Percentiles rank a stretch among this genome's conserved stretches.
These are phyloP conservation scores for Debaryomyces tyrocola DNA, from an alignment of 805 yeast species.

Conservation along the genomic window DNA sequence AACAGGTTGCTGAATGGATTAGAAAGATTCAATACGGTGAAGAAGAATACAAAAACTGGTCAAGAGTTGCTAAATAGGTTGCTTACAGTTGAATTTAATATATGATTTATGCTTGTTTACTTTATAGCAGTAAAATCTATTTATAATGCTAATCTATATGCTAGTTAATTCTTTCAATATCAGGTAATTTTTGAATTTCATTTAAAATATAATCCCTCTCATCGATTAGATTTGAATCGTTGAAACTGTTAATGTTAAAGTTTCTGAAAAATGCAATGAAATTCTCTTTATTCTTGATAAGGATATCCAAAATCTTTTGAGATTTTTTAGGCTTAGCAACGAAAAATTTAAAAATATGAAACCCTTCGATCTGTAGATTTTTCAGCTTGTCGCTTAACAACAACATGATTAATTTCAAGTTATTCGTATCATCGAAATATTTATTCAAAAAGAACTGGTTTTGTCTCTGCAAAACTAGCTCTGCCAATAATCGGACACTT, in stretches of 20 bases:
- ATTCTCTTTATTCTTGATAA: slow-evolving; percentile 80
- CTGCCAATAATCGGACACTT: slow-evolving; percentile 72
- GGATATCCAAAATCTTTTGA: slow-evolving; percentile 74
- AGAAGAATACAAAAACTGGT: slow-evolving; percentile 60
- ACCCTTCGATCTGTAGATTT: slow-evolving; percentile 86
- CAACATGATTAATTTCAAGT: slow-evolving; percentile 83
- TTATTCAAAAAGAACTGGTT: slow-evolving; percentile 71
- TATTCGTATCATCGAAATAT: slow-evolving; percentile 79
- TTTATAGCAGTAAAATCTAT: background rate
- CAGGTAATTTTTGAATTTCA: slow-evolving; percentile 72
- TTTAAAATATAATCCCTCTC: slow-evolving; percentile 80
- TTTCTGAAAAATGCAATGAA: slow-evolving; percentile 66
- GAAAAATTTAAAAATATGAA: slow-evolving; percentile 89
- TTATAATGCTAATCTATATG: background rate
- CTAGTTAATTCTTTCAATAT: slow-evolving; percentile 38
- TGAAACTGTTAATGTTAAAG: slow-evolving; percentile 62
- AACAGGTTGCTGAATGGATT: slow-evolving; percentile 80
- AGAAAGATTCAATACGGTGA: slow-evolving; percentile 88
- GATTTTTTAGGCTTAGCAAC: slow-evolving; percentile 95
- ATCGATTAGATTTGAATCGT: slow-evolving; percentile 65
- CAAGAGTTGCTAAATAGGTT: slow-evolving; percentile 32
- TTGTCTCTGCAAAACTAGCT: slow-evolving; percentile 66
- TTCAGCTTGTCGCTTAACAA: slow-evolving; percentile 84
- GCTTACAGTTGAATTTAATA: background rate
- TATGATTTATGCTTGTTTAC: background rate